A percentile compares a stretch with the other conserved stretches of the same genome.
Evolutionary conservation across 2,329 filamentous ascomycete genomes (phyloP).

Genomic region (Corynespora cassiicola): DNA sequence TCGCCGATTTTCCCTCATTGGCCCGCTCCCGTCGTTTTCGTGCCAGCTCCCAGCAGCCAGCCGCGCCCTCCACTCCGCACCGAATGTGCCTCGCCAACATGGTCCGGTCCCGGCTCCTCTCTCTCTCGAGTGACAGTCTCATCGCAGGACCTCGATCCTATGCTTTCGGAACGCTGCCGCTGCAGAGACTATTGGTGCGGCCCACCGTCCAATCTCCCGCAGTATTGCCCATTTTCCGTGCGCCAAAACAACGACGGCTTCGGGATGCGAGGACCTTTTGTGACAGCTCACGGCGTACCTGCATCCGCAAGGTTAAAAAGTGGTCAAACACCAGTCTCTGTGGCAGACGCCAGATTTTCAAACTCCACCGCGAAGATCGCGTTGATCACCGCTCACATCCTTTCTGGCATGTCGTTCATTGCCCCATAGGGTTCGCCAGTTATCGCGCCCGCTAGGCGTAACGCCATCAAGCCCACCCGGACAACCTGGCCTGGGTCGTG

Average conservation of each 20-base stretch:
- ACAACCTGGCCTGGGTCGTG: constrained; percentile 32
- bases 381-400: constrained; percentile 28
- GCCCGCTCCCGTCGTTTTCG: constrained; percentile 11
- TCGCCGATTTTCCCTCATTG: constrained; percentile 19
- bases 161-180: no score
- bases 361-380: constrained; percentile 29
- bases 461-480: constrained; percentile 42
- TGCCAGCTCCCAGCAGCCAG: no score
- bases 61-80: no score
- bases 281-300: constrained; percentile 30
- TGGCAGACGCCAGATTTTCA: constrained; percentile 37
- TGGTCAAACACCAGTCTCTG: constrained; percentile 25
- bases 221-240: constrained; percentile 7
- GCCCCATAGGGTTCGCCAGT: constrained; percentile 30
- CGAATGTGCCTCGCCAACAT: constrained; percentile 15
- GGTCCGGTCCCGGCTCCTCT: no score
- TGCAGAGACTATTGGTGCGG: constrained; percentile 5
- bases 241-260: constrained; percentile 11
- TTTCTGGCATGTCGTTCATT: constrained; percentile 30
- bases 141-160: no score
- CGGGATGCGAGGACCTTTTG: no score
- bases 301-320: constrained; percentile 28
- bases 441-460: constrained; percentile 36
- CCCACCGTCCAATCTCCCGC: constrained; percentile 8
- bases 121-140: no score